Conservation (phyloP, 257 asterid species). For the Ligustrum vulgare region DNA sequence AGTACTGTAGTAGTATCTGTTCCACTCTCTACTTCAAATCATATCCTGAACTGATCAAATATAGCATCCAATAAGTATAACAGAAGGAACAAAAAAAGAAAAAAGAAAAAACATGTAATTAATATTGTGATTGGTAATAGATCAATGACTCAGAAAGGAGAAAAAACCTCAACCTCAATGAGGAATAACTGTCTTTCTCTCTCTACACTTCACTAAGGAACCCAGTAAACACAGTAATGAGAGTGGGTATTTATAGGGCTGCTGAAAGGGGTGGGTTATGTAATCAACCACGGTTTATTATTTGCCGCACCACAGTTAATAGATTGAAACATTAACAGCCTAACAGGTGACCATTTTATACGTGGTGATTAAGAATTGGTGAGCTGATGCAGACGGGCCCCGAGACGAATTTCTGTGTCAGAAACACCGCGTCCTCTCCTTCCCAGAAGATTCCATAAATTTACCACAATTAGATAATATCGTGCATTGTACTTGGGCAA, state of each 20-base stretch:
- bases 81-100: background rate
- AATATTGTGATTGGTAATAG: background rate
- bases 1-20: background rate
- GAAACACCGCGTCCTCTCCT: slow-evolving; percentile 5
- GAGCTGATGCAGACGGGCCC: slow-evolving; percentile 36
- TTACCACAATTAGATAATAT: background rate
- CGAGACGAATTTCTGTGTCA: slow-evolving; percentile 9
- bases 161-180: slow-evolving; percentile 4
- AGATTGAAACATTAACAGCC: background rate
- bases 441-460: slow-evolving; percentile 26
- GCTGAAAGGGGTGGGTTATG: background rate
- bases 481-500: background rate
- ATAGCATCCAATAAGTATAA: slow-evolving; percentile 6
- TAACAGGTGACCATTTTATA: background rate
- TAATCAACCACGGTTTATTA: slow-evolving; percentile 34
- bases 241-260: slow-evolving; percentile 31
- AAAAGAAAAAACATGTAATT: background rate
- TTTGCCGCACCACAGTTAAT: slow-evolving; percentile 3
- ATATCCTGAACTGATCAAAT: background rate
- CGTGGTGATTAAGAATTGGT: slow-evolving; percentile 42
- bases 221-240: background rate
- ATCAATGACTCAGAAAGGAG: background rate
- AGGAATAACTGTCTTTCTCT: background rate
- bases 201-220: slow-evolving; percentile 7
- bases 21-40: background rate